Conservation (phyloP, 108 stramenopile genomes). For the Stephanodiscus minutulus region DNA sequence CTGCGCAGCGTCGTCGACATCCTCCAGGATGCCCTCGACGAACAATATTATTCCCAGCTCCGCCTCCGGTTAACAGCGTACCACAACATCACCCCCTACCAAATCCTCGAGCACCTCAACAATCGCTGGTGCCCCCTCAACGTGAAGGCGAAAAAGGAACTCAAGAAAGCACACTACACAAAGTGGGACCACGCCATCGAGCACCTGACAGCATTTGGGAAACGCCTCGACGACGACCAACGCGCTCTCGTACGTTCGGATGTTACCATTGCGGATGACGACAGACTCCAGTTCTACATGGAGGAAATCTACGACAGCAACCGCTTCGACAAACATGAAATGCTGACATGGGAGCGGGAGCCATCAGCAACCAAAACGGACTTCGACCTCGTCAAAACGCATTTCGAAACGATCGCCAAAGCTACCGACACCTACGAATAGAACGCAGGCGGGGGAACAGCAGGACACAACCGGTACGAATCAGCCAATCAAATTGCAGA, state of each 20-base stretch:
- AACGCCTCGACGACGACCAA: conserved; percentile 1
- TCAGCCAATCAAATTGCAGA: too few species aligned
- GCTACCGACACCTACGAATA: too few species aligned
- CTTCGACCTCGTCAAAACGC: too few species aligned
- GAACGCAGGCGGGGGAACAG: too few species aligned
- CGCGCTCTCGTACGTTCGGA: not conserved
- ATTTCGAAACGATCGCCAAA: too few species aligned
- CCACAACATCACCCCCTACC: not conserved
- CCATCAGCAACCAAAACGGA: too few species aligned
- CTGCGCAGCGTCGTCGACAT: not conserved
- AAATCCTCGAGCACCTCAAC: not conserved
- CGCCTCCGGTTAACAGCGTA: not conserved
- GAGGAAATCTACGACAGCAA: too few species aligned
- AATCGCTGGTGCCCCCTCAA: not conserved
- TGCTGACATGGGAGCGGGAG: too few species aligned
- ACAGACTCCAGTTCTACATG: not conserved
- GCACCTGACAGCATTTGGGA: not conserved
- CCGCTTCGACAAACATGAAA: too few species aligned
- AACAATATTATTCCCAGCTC: not conserved
- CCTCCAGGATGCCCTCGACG: not conserved
- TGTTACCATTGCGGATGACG: not conserved
- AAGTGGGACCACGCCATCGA: not conserved
- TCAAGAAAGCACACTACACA: not conserved
- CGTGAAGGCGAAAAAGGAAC: not conserved
- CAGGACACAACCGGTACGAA: too few species aligned